Base-by-base conservation (phyloP, 495 filamentous ascomycete species). In the Neurospora sublineolata region DNA sequence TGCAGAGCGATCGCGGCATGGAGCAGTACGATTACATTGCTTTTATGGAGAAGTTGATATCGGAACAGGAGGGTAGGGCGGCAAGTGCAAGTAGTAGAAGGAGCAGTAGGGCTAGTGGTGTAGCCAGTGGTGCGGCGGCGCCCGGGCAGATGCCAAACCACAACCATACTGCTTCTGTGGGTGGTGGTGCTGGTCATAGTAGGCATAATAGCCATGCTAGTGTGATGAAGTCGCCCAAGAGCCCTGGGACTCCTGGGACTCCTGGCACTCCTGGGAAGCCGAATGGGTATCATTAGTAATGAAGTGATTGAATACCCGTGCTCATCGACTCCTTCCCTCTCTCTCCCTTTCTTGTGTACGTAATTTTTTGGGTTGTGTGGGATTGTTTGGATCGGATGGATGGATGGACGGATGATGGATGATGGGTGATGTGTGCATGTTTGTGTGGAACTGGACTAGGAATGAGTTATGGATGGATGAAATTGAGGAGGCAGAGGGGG, bases 11-110 rank as follows among this genome's bases (percentile, higher is more conserved):
- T 78, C 83, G 92, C 27, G 88, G 93, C 38, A 74, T 90, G 73
- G 82, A 88, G 70, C 94, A 97, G 81, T 97, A 88, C 77, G 94
- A 97, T 81, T 97, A 97, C 79, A 90, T 96, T 72, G 89, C 86
- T 71, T 97, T 96, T 78, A 97, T 97, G 94, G 88, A 94, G 77
- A 90, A 89, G 76, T 86, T 94, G 82, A 88, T 88, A 40, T 72
- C 60, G 11, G 77, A 76, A 20, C 75, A 75, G 70, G 72, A 23
- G 69, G 58, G 58, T 27, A 44, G 2, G 71, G 71, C 73, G 39
- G 38, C 18, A 18, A 33, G 18, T 37, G 23, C 58, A 68, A 71
- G 41, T 52, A 70, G 72, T 18, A 70, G 73, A 52, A 60, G 52
- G 52, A 60, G 23, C 52, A 60, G 52, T 30, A 30, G 23, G 27